These are phyloP conservation scores for Lactarius deliciosus DNA, from an alignment of 768 basidiomycete genomes.

Conservation along the genomic window DNA sequence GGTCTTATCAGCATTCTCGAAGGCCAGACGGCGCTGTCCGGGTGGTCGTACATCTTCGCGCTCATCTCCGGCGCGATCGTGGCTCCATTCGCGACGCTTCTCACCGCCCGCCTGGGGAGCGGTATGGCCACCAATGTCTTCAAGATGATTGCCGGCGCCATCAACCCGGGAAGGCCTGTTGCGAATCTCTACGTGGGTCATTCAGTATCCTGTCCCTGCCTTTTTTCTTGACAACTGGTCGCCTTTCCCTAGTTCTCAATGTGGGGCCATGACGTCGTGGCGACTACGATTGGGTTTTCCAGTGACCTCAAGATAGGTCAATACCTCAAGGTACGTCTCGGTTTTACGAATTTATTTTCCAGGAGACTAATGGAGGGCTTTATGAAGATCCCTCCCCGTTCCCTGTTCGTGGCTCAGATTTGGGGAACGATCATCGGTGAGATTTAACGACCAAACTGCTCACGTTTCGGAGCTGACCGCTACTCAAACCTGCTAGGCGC, in stretches of 20 bases:
- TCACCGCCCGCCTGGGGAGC: constrained; percentile 60
- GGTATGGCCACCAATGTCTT: constrained; percentile 62
- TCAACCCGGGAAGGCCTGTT: constrained; percentile 63
- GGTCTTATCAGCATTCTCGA: constrained; percentile 45
- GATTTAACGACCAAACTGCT: not conserved
- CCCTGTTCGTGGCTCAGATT: constrained; percentile 64
- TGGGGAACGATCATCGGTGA: constrained; percentile 59
- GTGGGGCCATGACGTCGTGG: constrained; percentile 65
- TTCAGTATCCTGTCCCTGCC: not conserved
- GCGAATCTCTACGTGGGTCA: constrained; percentile 61
- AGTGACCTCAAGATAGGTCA: constrained; percentile 58
- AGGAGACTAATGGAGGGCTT: not conserved
- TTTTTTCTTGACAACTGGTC: not conserved
- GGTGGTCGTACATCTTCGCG: constrained; percentile 62
- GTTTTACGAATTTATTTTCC: not conserved
- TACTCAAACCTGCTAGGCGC: constrained; percentile 28
- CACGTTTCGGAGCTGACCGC: not conserved
- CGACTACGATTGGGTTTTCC: constrained; percentile 52
- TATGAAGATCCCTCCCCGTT: constrained; percentile 63
- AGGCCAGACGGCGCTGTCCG: constrained; percentile 60
- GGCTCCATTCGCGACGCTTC: constrained; percentile 55
- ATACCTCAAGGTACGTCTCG: constrained; percentile 37
- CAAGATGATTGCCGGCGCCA: constrained; percentile 62
- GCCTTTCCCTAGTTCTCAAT: constrained; percentile 51
- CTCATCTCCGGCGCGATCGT: constrained; percentile 47